These are phyloP conservation scores for Chlamydomonas asymmetrica DNA, from an alignment of 139 green algal species.

Conservation along the genomic window DNA sequence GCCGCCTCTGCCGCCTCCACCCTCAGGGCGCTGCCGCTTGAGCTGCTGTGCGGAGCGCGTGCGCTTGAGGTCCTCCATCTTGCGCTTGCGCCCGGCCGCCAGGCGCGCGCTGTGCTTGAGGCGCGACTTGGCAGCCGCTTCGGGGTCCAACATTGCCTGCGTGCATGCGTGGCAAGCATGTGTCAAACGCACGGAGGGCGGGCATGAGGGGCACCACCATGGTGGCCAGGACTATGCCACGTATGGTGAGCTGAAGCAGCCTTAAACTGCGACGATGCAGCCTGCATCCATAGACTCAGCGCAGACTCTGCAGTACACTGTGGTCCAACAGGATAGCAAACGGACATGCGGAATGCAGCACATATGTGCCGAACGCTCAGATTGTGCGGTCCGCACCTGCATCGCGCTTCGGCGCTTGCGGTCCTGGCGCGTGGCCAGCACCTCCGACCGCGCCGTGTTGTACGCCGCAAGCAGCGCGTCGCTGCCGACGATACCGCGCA, in stretches of 20 bases:
- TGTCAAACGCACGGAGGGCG: not conserved
- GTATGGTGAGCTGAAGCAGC: not conserved
- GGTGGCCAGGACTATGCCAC: not conserved
- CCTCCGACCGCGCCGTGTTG: conserved; percentile 54
- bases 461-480: conserved; percentile 74
- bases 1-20: not conserved
- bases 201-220: not conserved
- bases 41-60: conserved; percentile 37
- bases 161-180: not conserved
- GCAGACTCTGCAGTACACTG: too few species aligned
- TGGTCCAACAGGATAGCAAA: not conserved
- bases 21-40: not conserved
- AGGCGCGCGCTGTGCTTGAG: conserved; percentile 62
- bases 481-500: conserved; percentile 64
- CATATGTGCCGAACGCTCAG: not conserved
- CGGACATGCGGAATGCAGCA: not conserved
- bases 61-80: conserved; percentile 72
- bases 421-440: conserved; percentile 43
- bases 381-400: too few species aligned
- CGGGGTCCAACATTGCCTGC: conserved; percentile 76
- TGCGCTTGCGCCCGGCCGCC: conserved; percentile 62
- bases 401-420: conserved; percentile 52
- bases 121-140: conserved; percentile 60
- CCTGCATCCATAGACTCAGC: not conserved
- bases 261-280: not conserved